These are phyloP conservation scores for Nigrospora sphaerica DNA, from an alignment of 2,329 filamentous ascomycete genomes.

Conservation along the genomic window DNA sequence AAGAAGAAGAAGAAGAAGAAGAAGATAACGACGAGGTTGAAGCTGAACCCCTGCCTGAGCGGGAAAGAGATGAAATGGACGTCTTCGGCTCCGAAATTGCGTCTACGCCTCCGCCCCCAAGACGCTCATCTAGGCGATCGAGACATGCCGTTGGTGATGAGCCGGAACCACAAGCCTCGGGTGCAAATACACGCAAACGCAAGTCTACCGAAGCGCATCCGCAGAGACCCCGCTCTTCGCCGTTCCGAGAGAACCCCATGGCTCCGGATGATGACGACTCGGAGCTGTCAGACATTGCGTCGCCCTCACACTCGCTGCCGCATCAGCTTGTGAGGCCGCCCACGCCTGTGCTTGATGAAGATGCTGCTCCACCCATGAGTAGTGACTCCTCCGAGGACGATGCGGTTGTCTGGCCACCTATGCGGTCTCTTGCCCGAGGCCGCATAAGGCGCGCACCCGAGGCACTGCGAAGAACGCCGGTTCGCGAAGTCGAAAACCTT, in stretches of 20 bases:
- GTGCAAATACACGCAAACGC: slow-evolving; percentile 41
- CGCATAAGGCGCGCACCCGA: slow-evolving; percentile 20
- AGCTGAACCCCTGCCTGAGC: neutral
- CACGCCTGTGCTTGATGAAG: slow-evolving; percentile 38
- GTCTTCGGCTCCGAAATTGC: slow-evolving; percentile 56
- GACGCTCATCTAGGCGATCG: slow-evolving; percentile 35
- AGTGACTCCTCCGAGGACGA: slow-evolving; percentile 36
- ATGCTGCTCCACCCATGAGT: slow-evolving; percentile 49
- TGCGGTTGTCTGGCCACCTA: slow-evolving; percentile 42
- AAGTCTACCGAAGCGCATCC: slow-evolving; percentile 44
- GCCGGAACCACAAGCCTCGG: slow-evolving; percentile 21
- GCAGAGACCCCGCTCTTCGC: slow-evolving; percentile 24
- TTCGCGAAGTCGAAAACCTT: slow-evolving; percentile 27
- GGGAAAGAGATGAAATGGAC: neutral
- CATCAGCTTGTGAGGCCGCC: slow-evolving; percentile 9
- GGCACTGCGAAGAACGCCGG: slow-evolving; percentile 27
- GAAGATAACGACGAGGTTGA: slow-evolving; percentile 29
- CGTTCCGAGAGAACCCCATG: slow-evolving; percentile 18
- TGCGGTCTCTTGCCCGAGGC: slow-evolving; percentile 41
- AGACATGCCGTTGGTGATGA: slow-evolving; percentile 10
- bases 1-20: slow-evolving; percentile 40
- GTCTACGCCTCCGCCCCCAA: slow-evolving; percentile 51
- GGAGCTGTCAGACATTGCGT: slow-evolving; percentile 9
- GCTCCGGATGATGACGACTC: slow-evolving; percentile 16
- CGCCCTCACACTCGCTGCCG: slow-evolving; percentile 15